Base-by-base conservation (phyloP, 257 asterid genomes). In the Rhazya stricta region DNA sequence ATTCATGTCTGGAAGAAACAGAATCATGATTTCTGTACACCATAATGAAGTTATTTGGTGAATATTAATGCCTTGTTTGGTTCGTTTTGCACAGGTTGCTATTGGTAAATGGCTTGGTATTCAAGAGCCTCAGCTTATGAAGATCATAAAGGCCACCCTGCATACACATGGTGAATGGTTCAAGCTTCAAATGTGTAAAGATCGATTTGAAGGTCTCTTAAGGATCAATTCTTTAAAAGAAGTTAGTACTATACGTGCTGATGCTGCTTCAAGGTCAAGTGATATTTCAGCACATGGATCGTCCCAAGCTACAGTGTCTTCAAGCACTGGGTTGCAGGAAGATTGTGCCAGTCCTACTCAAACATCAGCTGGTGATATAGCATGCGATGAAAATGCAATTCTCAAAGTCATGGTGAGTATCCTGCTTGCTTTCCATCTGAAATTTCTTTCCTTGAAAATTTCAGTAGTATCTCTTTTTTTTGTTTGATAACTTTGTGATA, bases 121-220 rank as follows among this genome's bases (percentile, higher is more conserved):
- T 23, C 96, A 92, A 79, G 98, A 95, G 83, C 99, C 99, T 77
- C 90, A 89, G 83, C 97, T 95, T 56, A 92, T 95, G 96, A 95
- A 89, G 88, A 91, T 95, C 77, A 77, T 92, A 63, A 91, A 89
- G 86, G 89, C 93, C 62, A 83, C 95, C 21, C 88, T 92, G 74
- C 76, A 88, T 81, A 76, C 98, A 13, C 99, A 95, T 72, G 80
- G 39, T 42, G 99, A 95, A 81, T 95, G 98, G 99, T 92, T 89
- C 91, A 91, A 93, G 84, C 91, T 92, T 75, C 99, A 95, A 79
- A 92, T 91, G 99, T 91, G 97, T 78, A 92, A 90, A 84, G 98
- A 95, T 84, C 94, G 86, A 74, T 95, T 95, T 83, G 96, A 92
- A 82, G 92, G 94, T 54, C 84, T 92, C 62, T 77, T 95, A 72